Evolutionary conservation across 305 asterid species (phyloP).

Genomic region (Solanum chacoense): DNA sequence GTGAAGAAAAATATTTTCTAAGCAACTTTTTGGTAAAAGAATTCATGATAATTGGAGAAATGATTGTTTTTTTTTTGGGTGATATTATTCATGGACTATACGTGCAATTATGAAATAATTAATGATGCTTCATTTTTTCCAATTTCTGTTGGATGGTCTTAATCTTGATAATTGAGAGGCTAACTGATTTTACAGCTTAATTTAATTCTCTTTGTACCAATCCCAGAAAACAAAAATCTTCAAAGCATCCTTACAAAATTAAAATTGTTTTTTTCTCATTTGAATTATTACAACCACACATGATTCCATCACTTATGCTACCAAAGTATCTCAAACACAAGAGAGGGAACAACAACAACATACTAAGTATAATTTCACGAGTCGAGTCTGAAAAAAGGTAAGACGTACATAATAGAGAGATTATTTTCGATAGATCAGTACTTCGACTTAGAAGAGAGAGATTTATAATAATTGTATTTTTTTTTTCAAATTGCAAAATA

Average conservation of each 20-base stretch:
- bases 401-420: not conserved
- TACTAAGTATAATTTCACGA: not conserved
- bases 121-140: not conserved
- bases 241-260: not conserved
- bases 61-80: not conserved
- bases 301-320: not conserved
- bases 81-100: not conserved
- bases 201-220: conserved; percentile 1
- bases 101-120: not conserved
- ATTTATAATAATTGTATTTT: not conserved
- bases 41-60: not conserved
- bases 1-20: not conserved
- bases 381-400: not conserved
- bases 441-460: not conserved
- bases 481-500: not conserved
- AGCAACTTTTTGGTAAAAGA: not conserved
- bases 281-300: not conserved
- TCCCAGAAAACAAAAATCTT: not conserved
- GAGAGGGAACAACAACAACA: not conserved
- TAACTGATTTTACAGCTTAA: not conserved
- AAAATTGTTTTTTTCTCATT: not conserved
- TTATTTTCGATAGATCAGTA: not conserved
- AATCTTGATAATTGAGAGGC: conserved; percentile 3
- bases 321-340: not conserved
- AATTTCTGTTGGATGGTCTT: not conserved